Conservation (phyloP, 352 stramenopile genomes). For the Globisporangium solare region DNA sequence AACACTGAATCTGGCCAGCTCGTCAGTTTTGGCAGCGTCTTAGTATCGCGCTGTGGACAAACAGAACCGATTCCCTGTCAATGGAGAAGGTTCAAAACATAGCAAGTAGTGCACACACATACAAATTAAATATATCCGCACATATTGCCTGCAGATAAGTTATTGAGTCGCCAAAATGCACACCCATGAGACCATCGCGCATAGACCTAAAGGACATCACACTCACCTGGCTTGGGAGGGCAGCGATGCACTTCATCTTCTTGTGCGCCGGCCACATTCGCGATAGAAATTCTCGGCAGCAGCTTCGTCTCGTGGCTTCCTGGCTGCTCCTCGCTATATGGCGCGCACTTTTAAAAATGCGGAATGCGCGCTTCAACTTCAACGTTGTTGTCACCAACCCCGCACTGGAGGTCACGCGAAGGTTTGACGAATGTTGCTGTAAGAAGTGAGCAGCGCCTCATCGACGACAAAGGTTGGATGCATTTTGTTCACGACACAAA, state of each 20-base stretch:
- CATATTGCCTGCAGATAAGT: constrained; percentile 20
- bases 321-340: not conserved
- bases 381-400: constrained; percentile 3
- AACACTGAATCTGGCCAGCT: constrained; percentile 28
- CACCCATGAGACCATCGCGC: not conserved
- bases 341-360: not conserved
- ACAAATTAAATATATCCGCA: not conserved
- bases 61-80: constrained; percentile 28
- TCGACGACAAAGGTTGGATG: not conserved
- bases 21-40: constrained; percentile 27
- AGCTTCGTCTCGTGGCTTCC: constrained; percentile 16
- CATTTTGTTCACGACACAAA: not conserved
- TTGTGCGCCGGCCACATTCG: constrained; percentile 24
- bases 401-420: constrained; percentile 16
- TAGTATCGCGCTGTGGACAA: constrained; percentile 8
- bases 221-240: constrained; percentile 2
- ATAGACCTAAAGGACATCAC: not conserved
- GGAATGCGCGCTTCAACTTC: not conserved
- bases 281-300: constrained; percentile 43
- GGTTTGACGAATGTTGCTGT: constrained; percentile 5
- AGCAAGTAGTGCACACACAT: too few relatives aligned
- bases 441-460: not conserved
- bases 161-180: constrained; percentile 20
- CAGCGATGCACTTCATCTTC: constrained; percentile 40
- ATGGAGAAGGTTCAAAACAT: not conserved